Conservation (phyloP, 306 rosid genomes). For the Castanopsis chinensis region DNA sequence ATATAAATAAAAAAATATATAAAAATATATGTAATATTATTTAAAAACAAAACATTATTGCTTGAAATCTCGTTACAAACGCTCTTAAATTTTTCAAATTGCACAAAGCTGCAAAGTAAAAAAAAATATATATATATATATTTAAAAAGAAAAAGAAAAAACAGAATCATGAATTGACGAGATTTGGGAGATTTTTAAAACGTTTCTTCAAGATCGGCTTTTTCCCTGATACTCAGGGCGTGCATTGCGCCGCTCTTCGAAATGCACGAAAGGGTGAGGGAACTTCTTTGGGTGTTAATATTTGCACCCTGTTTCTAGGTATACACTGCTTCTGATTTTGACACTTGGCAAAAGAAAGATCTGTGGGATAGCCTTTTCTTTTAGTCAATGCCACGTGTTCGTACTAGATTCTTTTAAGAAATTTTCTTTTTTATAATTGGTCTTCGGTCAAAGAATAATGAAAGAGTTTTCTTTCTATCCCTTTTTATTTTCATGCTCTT, state of each 20-base stretch:
- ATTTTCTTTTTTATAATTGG: not conserved
- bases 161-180: no score
- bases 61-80: no score
- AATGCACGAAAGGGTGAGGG: not conserved
- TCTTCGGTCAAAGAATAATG: not conserved
- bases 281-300: not conserved
- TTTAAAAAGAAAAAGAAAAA: no score
- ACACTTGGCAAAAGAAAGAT: not conserved
- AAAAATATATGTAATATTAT: no score
- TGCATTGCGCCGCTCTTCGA: slow-evolving; percentile 8
- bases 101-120: no score
- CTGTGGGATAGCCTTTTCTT: not conserved
- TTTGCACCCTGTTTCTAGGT: not conserved
- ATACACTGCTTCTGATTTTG: not conserved
- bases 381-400: not conserved
- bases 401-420: not conserved
- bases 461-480: no score
- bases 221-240: slow-evolving; percentile 5
- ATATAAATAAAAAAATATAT: no score
- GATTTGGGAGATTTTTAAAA: not conserved
- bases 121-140: no score
- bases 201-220: not conserved
- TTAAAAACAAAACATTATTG: no score
- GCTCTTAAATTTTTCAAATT: no score
- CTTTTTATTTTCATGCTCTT: not conserved